These are phyloP conservation scores for Nephelium lappaceum DNA, from an alignment of 345 rosid genomes.

Conservation along the genomic window DNA sequence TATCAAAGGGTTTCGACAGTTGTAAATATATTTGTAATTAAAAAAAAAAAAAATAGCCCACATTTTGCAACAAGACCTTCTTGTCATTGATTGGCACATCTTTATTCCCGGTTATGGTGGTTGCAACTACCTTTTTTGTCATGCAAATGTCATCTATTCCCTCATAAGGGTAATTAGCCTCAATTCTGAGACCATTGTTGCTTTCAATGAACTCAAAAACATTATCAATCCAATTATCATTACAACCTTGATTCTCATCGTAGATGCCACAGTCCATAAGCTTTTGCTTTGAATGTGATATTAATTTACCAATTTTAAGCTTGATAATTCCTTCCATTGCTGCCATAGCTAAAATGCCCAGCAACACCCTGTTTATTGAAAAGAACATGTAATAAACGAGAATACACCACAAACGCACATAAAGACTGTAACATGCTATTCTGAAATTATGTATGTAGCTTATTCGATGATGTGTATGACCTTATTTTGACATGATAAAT, in stretches of 20 bases:
- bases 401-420: neutral
- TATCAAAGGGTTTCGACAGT: too few species aligned
- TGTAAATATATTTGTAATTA: too few species aligned
- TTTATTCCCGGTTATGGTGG: constrained; percentile 37
- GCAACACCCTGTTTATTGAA: constrained; percentile 43
- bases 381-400: neutral
- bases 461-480: too few species aligned
- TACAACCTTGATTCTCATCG: constrained; percentile 40
- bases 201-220: constrained; percentile 48
- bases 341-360: constrained; percentile 67
- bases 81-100: constrained; percentile 45
- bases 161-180: constrained; percentile 42
- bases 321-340: constrained; percentile 54
- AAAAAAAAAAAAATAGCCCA: neutral
- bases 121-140: constrained; percentile 13
- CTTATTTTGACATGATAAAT: too few species aligned
- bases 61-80: constrained; percentile 46
- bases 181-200: constrained; percentile 50
- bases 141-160: constrained; percentile 39
- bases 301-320: constrained; percentile 42
- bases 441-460: too few species aligned
- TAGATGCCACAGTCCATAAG: constrained; percentile 49
- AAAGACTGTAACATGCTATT: too few species aligned
- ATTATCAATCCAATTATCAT: constrained; percentile 38
- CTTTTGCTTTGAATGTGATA: constrained; percentile 60